Evolutionary conservation across 495 filamentous ascomycete species (phyloP), one percentile per base, ranked within the genome.

Genomic region (Penicillium paradoxum): DNA sequence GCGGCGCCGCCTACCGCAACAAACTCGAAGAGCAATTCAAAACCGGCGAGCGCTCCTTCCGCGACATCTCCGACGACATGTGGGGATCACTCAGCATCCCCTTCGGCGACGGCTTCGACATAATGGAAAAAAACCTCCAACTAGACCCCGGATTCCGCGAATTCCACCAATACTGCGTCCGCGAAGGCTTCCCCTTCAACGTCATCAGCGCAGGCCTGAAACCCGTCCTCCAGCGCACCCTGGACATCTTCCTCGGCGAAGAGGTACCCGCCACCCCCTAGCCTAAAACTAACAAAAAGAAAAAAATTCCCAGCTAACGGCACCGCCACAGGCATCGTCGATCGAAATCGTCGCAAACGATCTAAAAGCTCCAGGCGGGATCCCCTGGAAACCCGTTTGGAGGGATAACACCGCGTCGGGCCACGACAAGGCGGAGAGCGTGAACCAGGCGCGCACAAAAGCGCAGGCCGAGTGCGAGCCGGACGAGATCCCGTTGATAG

Each of bases 31-130:
- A 79, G 41, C 81, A 88, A 55, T 86, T 89, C 64, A 80, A 85
- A 49, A 75, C 72, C 9, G 86, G 86, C 51, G 77, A 83, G 63
- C 77, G 84, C 8, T 82, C 83, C 0, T 88, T 88, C 73, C 74
- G 83, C 25, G 86, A 88, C n/a, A 83, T 83, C 24, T 87, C 84
- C 3, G 85, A 88, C 51, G 86, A 88, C 63, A 88, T 88, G 85
- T 88, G 84, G 85, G 81, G 79, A 17, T 86, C 82, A 2, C 71
- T 89, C 0, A 72, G 79, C 48, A 76, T 88, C 9, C 84, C 84
- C 13, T 88, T 88, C 60, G 83, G 86, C n/a, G 80, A 87, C 61
- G 86, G 84, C 11, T 88, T 89, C 71, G 72, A 81, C 37, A 70
- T 87, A 29, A 87, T 89, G 84, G 73, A 82, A 60, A 68, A 79